Percentiles rank a stretch among this genome's conserved stretches.
phyloP scores from a whole-genome alignment of 257 asterid species.

The Fraxinus americana region DNA sequence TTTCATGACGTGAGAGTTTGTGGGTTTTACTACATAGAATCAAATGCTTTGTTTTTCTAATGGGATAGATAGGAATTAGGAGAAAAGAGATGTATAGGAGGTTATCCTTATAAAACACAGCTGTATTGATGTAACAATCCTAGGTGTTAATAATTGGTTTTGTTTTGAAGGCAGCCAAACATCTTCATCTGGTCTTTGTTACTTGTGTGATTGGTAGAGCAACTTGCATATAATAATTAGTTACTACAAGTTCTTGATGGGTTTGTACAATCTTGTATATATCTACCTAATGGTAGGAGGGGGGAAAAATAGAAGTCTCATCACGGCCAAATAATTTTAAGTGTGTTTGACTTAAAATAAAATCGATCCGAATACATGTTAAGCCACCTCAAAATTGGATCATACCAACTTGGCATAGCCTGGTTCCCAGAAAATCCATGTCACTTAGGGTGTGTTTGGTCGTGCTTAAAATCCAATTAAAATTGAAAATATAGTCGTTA shows the following conservation, averaged over 20 bases:
- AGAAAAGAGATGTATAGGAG: background rate
- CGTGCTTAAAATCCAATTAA: no score
- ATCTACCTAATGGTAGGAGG: no score
- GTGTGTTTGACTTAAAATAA: no score
- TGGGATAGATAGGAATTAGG: background rate
- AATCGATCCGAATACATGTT: no score
- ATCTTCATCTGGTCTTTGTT: background rate
- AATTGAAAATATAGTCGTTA: no score
- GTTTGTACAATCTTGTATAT: no score
- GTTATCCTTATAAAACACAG: background rate
- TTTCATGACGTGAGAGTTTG: background rate
- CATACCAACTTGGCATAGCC: no score
- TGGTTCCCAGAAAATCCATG: no score
- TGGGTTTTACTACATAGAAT: background rate
- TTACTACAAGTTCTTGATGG: background rate
- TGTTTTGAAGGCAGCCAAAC: background rate
- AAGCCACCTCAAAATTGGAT: no score
- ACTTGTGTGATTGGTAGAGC: background rate
- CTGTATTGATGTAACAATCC: background rate
- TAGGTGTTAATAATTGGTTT: background rate
- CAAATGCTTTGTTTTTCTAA: background rate
- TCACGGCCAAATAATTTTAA: no score
- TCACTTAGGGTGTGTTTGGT: no score
- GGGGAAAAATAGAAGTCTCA: no score
- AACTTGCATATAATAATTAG: background rate